Conservation (phyloP, 2,329 filamentous ascomycete species). For the Diatrype stigma region DNA sequence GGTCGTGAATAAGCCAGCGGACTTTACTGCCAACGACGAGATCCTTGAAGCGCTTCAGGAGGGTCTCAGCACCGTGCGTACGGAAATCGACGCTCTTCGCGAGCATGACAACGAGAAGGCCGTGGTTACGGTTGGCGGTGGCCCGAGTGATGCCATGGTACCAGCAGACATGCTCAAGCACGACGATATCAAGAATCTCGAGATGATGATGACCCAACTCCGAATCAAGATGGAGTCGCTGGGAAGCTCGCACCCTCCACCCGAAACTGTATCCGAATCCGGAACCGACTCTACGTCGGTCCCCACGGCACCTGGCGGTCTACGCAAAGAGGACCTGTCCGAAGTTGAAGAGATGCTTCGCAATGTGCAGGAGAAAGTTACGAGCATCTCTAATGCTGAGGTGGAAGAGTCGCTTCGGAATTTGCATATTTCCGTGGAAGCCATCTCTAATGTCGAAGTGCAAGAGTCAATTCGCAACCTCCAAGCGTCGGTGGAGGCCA, state of each 20-base stretch:
- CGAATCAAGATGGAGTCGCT: slow-evolving; percentile 80
- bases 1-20: slow-evolving; percentile 72
- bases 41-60: slow-evolving; percentile 82
- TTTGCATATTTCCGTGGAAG: slow-evolving; percentile 34
- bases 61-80: slow-evolving; percentile 70
- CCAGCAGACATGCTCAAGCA: slow-evolving; percentile 54
- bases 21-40: slow-evolving; percentile 82
- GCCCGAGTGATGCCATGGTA: slow-evolving; percentile 45
- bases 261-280: neutral
- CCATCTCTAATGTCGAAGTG: slow-evolving; percentile 18
- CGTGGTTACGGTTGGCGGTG: slow-evolving; percentile 44
- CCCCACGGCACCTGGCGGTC: slow-evolving; percentile 19
- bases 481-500: slow-evolving; percentile 23
- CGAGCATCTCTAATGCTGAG: slow-evolving; percentile 37
- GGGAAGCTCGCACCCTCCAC: slow-evolving; percentile 47
- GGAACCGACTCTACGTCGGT: slow-evolving; percentile 13
- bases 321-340: slow-evolving; percentile 43
- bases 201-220: slow-evolving; percentile 76
- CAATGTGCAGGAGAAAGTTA: slow-evolving; percentile 51
- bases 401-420: slow-evolving; percentile 46
- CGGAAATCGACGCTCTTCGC: slow-evolving; percentile 76
- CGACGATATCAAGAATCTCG: slow-evolving; percentile 80
- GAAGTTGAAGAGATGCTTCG: slow-evolving; percentile 49
- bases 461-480: neutral
- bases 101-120: slow-evolving; percentile 36